Base-by-base conservation (phyloP, 2,329 filamentous ascomycete species). In the Paecilomyces formosus region DNA sequence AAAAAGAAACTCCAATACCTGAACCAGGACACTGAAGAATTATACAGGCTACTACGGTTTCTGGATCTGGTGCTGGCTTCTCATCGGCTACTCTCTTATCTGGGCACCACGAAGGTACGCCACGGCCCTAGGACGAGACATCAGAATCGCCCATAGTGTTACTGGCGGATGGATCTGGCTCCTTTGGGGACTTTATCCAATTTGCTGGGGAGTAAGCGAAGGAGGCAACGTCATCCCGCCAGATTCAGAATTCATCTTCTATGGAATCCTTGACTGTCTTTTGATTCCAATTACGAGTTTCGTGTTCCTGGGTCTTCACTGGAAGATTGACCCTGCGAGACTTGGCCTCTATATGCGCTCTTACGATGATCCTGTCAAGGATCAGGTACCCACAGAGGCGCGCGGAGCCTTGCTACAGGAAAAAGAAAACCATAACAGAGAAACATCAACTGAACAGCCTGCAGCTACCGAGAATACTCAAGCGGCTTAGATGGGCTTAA, bases 231-330 rank as follows among this genome's bases (percentile, higher is more conserved):
- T 87, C 61, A 87, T 88, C 55, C 72, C 85, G 1, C 82, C 85
- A 0, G 86, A 89, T 66, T 83, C 82, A 0, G 87, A 89, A 67
- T 84, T 85, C 11, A 74, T 88, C 59, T 88, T 89, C 68, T 90
- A 89, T 66, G 85, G 86, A 50, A 74, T 88, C 2, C 77, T 90
- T 0, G 87, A 89, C 60, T 71, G 88, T 4, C 60, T 88, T 2
- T 81, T 86, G 6, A 89, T 88, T 74, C 84, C 85, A 0, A 76
- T 82, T 8, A 89, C 88, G 62, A 83, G 84, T 15, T 75, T 78
- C 12, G 67, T 88, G 0, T 77, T 89, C 1, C 74, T 89, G 55
- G 84, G 76, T 73, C 84, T 85, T 1, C 86, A 88, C 69, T 78
- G 83, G 53, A 82, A 82, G 63, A 87, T 88, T 55, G 80, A 84